Base-by-base conservation (phyloP, 257 asterid species). In the Ilex asprella region DNA sequence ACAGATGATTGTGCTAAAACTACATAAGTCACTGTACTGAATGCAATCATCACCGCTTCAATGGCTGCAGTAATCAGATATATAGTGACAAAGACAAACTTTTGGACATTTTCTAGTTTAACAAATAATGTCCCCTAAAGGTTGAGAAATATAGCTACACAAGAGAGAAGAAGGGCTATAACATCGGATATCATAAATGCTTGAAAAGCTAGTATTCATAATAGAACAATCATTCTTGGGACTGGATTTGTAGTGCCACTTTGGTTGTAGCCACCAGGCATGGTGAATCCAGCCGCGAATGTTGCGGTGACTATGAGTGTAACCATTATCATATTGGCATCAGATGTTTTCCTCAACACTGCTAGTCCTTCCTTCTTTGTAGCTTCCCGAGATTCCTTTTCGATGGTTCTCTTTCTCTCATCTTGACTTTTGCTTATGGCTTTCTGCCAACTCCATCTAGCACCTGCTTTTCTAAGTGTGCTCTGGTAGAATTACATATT, bases 251-350 rank as follows among this genome's bases (percentile, higher is more conserved):
- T 16, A 35, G 15, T 59, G 21, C 30, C 7, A 2, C 27, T 21
- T 21, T 21, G 27, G 27, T 39, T 29, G 27, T 31, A 39, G 30
- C 52, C 63, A 5, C 52, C 16, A 0, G 63, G 63, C 16, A 59
- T 29, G 50, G 63, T 32, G 63, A 59, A 59, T 14, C 63, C 50
- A 3, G 52, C 63, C 10, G 63, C 47, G 12, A 59, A 59, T 2
- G 51, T 21, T 11, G 39, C 50, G 7, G 52, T 39, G 2, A 30
- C 46, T 12, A 59, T 59, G 47, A 59, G 63, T 13, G 52, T 16
- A 39, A 32, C 63, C 31, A 59, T 51, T 32, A 59, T 12, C 31
- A 59, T 7, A 10, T 59, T 49, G 6, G 63, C 39, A 27, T 59
- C 52, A 6, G 50, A 16, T 10, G 16, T 11, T 35, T 35, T 59